Percentiles rank a stretch among this genome's conserved stretches.
Evolutionary conservation across 306 rosid species (phyloP).

Genomic region (Purshia tridentata): DNA sequence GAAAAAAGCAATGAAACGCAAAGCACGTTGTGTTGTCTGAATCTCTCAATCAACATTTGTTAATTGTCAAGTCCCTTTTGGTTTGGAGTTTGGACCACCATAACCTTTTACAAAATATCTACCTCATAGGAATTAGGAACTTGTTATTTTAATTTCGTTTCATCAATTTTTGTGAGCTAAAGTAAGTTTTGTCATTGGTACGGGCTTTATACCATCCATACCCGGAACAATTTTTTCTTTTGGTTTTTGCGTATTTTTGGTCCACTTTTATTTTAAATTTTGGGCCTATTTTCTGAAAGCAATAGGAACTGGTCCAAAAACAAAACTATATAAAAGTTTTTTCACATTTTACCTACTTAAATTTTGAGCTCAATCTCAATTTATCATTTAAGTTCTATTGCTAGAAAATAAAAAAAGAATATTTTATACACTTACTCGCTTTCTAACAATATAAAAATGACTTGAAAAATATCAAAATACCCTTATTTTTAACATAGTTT

Average conservation of each 20-base stretch:
- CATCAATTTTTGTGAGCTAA: background rate
- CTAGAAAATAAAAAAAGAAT: too few species aligned
- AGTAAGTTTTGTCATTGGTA: background rate
- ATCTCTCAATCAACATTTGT: background rate
- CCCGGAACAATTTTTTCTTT: background rate
- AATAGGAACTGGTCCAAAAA: background rate
- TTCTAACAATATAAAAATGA: too few species aligned
- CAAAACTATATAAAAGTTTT: background rate
- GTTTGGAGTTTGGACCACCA: conserved; percentile 11
- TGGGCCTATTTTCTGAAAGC: background rate
- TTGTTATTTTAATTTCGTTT: background rate
- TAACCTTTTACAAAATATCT: background rate
- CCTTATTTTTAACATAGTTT: too few species aligned
- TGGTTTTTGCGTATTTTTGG: background rate
- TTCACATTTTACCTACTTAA: too few species aligned
- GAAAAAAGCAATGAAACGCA: conserved; percentile 7
- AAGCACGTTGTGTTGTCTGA: conserved; percentile 4
- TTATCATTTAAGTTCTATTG: too few species aligned
- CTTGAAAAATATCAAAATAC: too few species aligned
- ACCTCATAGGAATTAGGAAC: background rate
- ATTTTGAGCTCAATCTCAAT: too few species aligned
- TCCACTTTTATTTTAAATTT: background rate
- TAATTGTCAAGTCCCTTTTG: conserved; percentile 16
- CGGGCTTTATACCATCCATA: background rate
- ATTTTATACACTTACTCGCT: too few species aligned